Evolutionary conservation across 495 filamentous ascomycete species (phyloP).

Genomic region (Annulohypoxylon maeteangense): DNA sequence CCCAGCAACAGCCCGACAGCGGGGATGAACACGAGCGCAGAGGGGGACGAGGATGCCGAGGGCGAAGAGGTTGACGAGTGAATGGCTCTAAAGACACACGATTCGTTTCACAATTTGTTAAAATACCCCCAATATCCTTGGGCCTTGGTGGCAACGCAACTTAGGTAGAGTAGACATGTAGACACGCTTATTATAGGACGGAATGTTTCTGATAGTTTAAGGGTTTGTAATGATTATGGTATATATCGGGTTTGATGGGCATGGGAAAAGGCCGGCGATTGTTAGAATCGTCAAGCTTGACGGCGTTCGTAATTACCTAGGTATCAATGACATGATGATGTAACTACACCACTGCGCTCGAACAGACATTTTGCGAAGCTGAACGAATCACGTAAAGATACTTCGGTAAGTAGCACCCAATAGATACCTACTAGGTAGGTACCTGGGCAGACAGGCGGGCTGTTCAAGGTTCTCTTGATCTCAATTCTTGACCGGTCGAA

Average conservation of each 20-base stretch:
- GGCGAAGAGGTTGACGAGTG: slow-evolving; percentile 46
- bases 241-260: slow-evolving; percentile 8
- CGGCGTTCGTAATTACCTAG: neutral
- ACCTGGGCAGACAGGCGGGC: neutral
- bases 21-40: neutral
- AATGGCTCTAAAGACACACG: neutral
- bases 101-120: neutral
- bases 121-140: slow-evolving; percentile 7
- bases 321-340: slow-evolving; percentile 25
- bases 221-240: slow-evolving; percentile 16
- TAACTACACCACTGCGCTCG: too few relatives aligned
- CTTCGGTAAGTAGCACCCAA: neutral
- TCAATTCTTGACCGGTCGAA: slow-evolving; percentile 27
- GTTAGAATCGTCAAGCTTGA: slow-evolving; percentile 11
- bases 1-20: slow-evolving; percentile 10
- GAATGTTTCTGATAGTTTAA: neutral
- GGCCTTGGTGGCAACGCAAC: neutral
- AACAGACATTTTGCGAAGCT: too few relatives aligned
- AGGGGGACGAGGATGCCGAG: slow-evolving; percentile 40
- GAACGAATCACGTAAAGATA: too few relatives aligned
- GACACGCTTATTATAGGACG: neutral
- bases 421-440: neutral
- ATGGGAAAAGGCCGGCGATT: slow-evolving; percentile 1
- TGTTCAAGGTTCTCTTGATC: slow-evolving; percentile 1
- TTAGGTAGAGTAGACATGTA: slow-evolving; percentile 2